Conservation (phyloP, 306 rosid species). For the Oxytropis ochrocephala region DNA sequence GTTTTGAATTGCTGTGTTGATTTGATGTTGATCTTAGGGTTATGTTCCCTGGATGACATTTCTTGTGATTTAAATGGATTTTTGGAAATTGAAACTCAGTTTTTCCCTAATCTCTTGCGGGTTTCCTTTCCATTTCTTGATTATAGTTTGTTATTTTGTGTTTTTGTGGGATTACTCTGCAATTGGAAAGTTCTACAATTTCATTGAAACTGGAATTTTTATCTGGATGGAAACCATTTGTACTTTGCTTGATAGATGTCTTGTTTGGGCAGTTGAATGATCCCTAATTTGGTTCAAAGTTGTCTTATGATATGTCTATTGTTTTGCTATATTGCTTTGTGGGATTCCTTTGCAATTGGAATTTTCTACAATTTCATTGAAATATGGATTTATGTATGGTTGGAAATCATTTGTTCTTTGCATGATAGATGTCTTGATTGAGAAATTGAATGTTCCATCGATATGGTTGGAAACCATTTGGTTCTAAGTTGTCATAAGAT, state of each 20-base stretch:
- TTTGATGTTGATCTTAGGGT: slow-evolving; percentile 30
- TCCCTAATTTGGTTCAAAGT: neutral
- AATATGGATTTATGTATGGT: neutral
- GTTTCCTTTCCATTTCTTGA: neutral
- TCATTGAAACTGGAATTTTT: neutral
- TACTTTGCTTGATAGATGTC: neutral
- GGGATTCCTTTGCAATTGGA: slow-evolving; percentile 6
- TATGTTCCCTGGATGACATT: neutral
- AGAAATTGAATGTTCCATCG: neutral
- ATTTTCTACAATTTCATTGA: neutral
- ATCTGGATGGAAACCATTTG: neutral
- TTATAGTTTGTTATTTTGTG: neutral
- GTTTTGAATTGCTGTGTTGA: slow-evolving; percentile 11
- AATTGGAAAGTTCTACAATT: neutral
- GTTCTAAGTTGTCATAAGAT: neutral
- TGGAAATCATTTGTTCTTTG: neutral
- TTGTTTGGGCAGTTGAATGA: neutral
- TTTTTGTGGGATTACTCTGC: neutral
- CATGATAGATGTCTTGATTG: neutral
- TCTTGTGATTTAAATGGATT: slow-evolving; percentile 11
- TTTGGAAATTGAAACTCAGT: neutral
- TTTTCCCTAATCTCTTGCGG: neutral
- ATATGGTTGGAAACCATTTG: no score
- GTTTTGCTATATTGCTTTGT: neutral
- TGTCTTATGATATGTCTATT: neutral